Evolutionary conservation across 768 basidiomycete genomes (phyloP).

Genomic region (Thelephora aurantiotincta): DNA sequence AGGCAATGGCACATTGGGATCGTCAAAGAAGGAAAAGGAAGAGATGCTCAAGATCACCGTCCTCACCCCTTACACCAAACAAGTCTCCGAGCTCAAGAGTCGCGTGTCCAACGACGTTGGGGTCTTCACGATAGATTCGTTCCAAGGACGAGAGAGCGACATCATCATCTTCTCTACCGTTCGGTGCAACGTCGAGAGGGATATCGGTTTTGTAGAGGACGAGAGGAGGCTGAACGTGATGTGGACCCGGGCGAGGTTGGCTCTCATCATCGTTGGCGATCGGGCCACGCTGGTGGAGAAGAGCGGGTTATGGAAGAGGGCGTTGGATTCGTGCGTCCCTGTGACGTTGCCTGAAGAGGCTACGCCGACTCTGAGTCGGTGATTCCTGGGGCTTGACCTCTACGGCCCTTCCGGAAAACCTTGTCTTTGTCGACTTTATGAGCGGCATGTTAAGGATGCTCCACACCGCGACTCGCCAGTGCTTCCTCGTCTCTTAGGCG

Average conservation of each 20-base stretch:
- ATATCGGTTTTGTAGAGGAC: conserved; percentile 56
- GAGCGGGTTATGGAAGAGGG: conserved; percentile 37
- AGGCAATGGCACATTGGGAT: neutral
- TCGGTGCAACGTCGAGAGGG: conserved; percentile 40
- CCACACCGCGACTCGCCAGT: no score
- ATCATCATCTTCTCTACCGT: conserved; percentile 54
- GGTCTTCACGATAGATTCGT: conserved; percentile 43
- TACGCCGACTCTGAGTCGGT: no score
- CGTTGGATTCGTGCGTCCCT: conserved; percentile 21
- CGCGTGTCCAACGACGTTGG: conserved; percentile 16
- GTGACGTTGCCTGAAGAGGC: conserved; percentile 11
- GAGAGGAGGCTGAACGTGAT: conserved; percentile 48
- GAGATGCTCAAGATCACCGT: conserved; percentile 23
- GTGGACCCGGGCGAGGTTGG: conserved; percentile 52
- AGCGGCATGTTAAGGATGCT: no score
- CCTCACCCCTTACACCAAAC: conserved; percentile 48
- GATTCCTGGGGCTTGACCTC: no score
- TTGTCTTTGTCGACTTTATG: no score
- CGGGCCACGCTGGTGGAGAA: conserved; percentile 28
- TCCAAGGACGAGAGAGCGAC: conserved; percentile 58
- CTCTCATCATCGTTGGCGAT: conserved; percentile 48
- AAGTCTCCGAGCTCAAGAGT: conserved; percentile 31
- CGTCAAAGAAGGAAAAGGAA: neutral
- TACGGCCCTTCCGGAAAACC: no score
- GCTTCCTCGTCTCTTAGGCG: no score